Conservation (phyloP, 2,329 filamentous ascomycete genomes). For the Alternaria gaisen region DNA sequence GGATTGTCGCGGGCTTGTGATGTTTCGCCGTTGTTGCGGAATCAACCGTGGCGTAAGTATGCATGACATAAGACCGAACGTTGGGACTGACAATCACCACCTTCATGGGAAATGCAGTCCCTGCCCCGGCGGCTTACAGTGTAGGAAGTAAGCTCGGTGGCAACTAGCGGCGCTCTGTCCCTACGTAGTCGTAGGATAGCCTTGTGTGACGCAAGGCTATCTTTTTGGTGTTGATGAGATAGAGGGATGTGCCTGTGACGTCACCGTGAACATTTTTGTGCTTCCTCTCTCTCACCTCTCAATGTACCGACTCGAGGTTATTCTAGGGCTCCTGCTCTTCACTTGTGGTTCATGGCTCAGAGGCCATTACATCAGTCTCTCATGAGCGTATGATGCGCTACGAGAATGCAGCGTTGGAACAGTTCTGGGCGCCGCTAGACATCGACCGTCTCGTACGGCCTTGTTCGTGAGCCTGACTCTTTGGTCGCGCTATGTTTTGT, state of each 20-base stretch:
- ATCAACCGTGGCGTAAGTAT: constrained; percentile 1
- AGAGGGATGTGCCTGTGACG: background rate
- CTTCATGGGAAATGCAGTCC: background rate
- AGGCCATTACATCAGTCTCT: background rate
- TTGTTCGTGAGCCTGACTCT: background rate
- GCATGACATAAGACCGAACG: constrained; percentile 5
- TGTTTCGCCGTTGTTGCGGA: constrained; percentile 2
- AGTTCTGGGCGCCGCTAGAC: background rate
- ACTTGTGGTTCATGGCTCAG: background rate
- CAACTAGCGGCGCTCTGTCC: background rate
- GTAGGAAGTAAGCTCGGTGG: background rate
- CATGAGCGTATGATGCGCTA: background rate
- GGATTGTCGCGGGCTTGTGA: background rate
- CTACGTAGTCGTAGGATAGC: background rate
- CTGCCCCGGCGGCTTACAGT: background rate
- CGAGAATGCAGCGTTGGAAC: background rate
- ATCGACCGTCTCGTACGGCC: background rate
- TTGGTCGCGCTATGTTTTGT: background rate
- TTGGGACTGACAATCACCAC: background rate
- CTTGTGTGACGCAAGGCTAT: background rate
- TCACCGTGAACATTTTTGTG: background rate
- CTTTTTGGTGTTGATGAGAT: background rate
- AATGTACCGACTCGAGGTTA: background rate
- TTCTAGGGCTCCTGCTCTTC: too few relatives aligned
- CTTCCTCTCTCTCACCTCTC: background rate